Evolutionary conservation across 2,329 filamentous ascomycete genomes (phyloP).

Genomic region (Furcasterigmium furcatum): DNA sequence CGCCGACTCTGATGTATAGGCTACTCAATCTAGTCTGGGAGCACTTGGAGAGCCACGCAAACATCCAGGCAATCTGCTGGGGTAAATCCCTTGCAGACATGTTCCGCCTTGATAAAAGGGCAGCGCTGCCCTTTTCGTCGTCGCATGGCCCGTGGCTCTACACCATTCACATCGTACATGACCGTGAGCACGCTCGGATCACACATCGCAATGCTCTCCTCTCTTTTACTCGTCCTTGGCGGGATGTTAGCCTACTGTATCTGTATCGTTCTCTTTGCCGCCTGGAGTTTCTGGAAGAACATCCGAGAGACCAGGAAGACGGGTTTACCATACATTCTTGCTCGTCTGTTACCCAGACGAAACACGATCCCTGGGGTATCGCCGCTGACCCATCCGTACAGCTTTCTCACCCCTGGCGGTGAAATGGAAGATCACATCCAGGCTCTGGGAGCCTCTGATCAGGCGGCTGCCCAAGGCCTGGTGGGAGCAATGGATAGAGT

Average conservation of each 20-base stretch:
- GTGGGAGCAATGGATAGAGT: conserved; percentile 60
- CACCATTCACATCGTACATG: too few relatives aligned
- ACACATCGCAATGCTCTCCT: too few relatives aligned
- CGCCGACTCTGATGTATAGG: too few relatives aligned
- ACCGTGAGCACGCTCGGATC: too few relatives aligned
- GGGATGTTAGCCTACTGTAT: conserved; percentile 28
- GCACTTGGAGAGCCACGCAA: too few relatives aligned
- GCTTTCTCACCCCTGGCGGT: conserved; percentile 46
- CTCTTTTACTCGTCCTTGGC: conserved; percentile 22
- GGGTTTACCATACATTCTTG: conserved; percentile 49
- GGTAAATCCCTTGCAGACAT: too few relatives aligned
- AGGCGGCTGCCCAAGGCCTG: conserved; percentile 49
- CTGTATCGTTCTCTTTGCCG: conserved; percentile 21
- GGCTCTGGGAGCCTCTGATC: conserved; percentile 53
- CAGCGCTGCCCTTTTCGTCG: too few relatives aligned
- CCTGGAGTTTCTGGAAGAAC: conserved; percentile 23
- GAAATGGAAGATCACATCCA: conserved; percentile 53
- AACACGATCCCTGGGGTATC: not conserved
- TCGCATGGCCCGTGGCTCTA: too few relatives aligned
- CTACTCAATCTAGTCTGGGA: too few relatives aligned
- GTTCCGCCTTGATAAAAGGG: too few relatives aligned
- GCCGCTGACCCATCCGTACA: conserved; percentile 16
- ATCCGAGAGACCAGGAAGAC: conserved; percentile 46
- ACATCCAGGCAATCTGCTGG: too few relatives aligned
- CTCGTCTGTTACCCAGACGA: conserved; percentile 39